A percentile compares a stretch with the other conserved stretches of the same genome.
Conservation (phyloP, 768 basidiomycete genomes). For the Heimioporus sp. region DNA sequence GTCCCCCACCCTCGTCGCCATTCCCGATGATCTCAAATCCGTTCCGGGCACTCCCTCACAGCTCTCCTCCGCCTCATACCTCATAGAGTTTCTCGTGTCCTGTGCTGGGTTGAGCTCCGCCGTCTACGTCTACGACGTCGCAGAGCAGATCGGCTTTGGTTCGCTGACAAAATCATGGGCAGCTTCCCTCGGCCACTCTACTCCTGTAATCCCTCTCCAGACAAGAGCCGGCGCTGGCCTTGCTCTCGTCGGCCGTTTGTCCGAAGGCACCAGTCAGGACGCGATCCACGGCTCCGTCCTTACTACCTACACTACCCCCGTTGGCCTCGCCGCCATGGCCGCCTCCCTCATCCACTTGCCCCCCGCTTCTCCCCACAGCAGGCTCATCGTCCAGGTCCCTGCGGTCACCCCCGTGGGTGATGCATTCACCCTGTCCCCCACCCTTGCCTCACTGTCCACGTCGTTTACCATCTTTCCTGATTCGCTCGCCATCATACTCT, state of each 20-base stretch:
- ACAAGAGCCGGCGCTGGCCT: conserved; percentile 84
- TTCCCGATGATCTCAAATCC: conserved; percentile 31
- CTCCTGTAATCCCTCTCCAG: conserved; percentile 68
- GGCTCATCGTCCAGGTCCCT: conserved; percentile 84
- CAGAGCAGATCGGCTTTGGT: conserved; percentile 83
- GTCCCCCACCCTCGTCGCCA: conserved; percentile 34
- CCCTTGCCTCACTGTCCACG: conserved; percentile 65
- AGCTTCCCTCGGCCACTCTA: conserved; percentile 37
- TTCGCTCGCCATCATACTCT: conserved; percentile 71
- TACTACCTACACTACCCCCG: conserved; percentile 80
- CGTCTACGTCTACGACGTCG: conserved; percentile 81
- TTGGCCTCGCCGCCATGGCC: conserved; percentile 82
- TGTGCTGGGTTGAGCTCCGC: conserved; percentile 53
- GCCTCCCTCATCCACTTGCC: conserved; percentile 76
- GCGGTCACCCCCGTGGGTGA: conserved; percentile 65
- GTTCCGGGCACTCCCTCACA: conserved; percentile 4
- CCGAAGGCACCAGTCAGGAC: conserved; percentile 75
- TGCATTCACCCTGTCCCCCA: conserved; percentile 70
- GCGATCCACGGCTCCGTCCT: conserved; percentile 56
- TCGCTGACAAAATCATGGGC: conserved; percentile 67
- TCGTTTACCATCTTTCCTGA: conserved; percentile 60
- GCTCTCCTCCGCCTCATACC: conserved; percentile 48
- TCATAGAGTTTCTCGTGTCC: conserved; percentile 70
- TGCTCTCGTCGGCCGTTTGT: conserved; percentile 73
- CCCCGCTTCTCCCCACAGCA: conserved; percentile 53